Percentiles rank a stretch among this genome's conserved stretches.
phyloP scores from a whole-genome alignment of 176 grass and related monocot species.

The Rhynchospora breviuscula region DNA sequence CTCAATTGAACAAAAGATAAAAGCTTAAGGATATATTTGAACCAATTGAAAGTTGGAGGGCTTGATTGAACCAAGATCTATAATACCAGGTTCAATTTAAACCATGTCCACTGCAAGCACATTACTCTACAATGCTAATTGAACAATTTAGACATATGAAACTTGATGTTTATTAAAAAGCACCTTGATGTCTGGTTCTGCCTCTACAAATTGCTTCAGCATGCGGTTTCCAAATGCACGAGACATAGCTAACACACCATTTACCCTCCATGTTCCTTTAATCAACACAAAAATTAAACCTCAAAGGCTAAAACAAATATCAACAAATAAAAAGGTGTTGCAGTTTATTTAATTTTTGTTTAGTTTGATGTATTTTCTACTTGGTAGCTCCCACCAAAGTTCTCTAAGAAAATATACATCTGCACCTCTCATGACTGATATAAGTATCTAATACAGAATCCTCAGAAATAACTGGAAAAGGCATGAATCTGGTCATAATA shows the following conservation, averaged over 20 bases:
- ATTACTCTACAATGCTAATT: neutral
- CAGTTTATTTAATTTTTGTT: constrained; percentile 8
- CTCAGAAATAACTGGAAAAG: neutral
- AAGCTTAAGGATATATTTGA: no score
- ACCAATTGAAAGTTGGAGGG: no score
- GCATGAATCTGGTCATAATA: neutral
- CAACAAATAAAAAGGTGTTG: constrained; percentile 12
- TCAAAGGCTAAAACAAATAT: constrained; percentile 22
- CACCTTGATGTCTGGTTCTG: constrained; percentile 95
- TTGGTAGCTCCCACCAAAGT: constrained; percentile 15
- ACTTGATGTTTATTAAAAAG: constrained; percentile 21
- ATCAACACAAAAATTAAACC: constrained; percentile 17
- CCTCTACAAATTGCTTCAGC: constrained; percentile 71
- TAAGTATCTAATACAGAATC: neutral
- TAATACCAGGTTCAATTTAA: no score
- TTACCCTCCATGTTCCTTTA: constrained; percentile 90
- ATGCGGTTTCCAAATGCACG: constrained; percentile 89
- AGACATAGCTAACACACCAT: constrained; percentile 86
- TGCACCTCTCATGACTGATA: constrained; percentile 5
- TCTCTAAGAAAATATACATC: neutral
- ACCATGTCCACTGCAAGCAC: no score
- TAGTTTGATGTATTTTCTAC: neutral
- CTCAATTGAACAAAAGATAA: no score
- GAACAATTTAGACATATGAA: neutral
- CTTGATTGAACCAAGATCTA: no score